Evolutionary conservation across 2,329 filamentous ascomycete genomes (phyloP).

Genomic region (Botrytis paeoniae): DNA sequence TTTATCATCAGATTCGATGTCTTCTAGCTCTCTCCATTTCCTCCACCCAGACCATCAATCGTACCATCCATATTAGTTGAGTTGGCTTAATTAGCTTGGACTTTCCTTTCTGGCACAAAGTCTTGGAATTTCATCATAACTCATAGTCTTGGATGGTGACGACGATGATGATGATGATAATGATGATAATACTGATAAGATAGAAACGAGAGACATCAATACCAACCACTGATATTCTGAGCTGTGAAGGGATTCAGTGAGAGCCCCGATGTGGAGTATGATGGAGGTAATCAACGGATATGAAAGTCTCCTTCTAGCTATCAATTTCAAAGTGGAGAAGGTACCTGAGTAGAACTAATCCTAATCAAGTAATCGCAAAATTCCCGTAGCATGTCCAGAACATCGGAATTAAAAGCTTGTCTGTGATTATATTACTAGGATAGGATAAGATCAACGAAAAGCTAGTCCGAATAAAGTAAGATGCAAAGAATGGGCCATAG

Average conservation of each 20-base stretch:
- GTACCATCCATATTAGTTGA: not conserved
- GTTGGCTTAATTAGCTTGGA: not conserved
- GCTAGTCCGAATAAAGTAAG: not conserved
- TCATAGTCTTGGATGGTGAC: not conserved
- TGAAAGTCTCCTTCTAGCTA: not conserved
- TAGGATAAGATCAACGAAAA: fast-evolving
- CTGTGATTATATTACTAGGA: not conserved
- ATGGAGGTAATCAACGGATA: not conserved
- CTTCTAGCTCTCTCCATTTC: not conserved
- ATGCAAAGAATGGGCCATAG: not conserved
- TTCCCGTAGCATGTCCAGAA: not conserved
- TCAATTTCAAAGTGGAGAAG: not conserved
- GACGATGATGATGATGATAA: not conserved
- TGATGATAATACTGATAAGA: not conserved
- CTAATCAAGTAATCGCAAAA: not conserved
- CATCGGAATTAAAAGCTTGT: not conserved
- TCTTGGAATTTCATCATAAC: not conserved
- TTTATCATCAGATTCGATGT: not conserved
- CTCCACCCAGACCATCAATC: not conserved
- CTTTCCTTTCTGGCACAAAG: not conserved
- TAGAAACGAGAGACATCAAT: not conserved
- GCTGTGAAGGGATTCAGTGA: not conserved
- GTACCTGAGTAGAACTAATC: not conserved
- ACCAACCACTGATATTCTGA: not conserved
- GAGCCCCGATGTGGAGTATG: not conserved